Evolutionary conservation across 768 basidiomycete genomes (phyloP), one percentile per base, ranked within the genome.

Genomic region (Cantharellus cinnabarinus): DNA sequence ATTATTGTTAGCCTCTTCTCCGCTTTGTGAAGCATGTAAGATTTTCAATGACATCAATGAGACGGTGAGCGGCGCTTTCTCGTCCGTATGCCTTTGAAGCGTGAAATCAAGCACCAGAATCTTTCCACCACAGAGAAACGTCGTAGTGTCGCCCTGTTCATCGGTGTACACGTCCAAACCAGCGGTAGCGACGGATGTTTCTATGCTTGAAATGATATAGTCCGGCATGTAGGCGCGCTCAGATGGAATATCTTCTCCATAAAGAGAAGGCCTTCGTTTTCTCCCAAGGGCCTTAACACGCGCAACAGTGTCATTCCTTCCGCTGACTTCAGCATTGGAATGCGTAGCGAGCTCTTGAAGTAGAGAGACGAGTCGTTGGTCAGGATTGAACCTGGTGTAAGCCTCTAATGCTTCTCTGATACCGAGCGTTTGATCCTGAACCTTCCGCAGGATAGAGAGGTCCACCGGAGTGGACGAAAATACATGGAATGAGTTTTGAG

Each of bases 101-200:
- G 85, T 81, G 60, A 87, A 74, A 66, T 89, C 86, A 58, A 88
- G 70, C 41, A 88, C 85, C 5, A 89, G 71, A n/a, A 86, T 79
- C 67, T 85, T 85, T 2, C 86, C 86, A 2, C 80, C 86, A 42
- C 87, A 75, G 20, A 82, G 75, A 42, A 85, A 70, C 0, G 76
- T 80, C 44, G 76, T 71, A 35, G 71, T 71, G 14, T 54, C 35
- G 35, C 38, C 38, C 52, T 37, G 14, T 37, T 54, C 52, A 37
- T 54, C 52, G 10, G 10, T 10, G 35, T 54, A 54, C 14, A 54
- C 52, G 10, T 10, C 52, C 52, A 54, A 37, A 37, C 52, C 52
- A 7, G 52, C 52, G 7, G 7, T 37, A 54, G 52, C 10, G 35
- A 37, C 35, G 52, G 35, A 37, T 7, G 52, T 37, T 54, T 54